These are phyloP conservation scores for Parmelia sp. DNA, from an alignment of 495 filamentous ascomycete species.

Conservation along the genomic window DNA sequence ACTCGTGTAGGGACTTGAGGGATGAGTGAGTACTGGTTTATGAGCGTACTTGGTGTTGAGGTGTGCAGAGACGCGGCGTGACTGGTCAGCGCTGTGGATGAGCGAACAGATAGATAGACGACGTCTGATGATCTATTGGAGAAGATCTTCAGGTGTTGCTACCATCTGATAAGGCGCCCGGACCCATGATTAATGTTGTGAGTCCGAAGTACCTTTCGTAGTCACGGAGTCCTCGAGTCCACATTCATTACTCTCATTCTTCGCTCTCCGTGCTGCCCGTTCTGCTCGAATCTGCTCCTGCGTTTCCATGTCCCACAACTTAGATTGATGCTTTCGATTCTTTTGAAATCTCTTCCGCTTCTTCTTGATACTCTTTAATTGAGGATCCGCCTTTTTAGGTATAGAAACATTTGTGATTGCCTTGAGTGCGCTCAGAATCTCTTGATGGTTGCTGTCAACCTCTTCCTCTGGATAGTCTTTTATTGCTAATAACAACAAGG, in stretches of 20 bases:
- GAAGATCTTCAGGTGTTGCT: background rate
- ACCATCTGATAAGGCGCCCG: background rate
- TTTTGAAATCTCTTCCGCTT: background rate
- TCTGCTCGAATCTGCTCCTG: background rate
- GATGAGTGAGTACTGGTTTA: too few relatives aligned
- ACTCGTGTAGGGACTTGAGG: too few relatives aligned
- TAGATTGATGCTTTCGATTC: background rate
- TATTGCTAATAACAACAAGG: background rate
- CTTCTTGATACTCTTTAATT: constrained; percentile 2
- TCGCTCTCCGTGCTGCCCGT: background rate
- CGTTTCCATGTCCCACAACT: background rate
- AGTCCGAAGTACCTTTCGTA: background rate
- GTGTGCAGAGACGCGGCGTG: too few relatives aligned
- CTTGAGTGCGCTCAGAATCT: background rate
- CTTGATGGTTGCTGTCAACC: constrained; percentile 8
- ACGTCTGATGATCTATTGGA: too few relatives aligned
- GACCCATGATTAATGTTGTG: background rate
- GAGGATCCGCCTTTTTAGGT: background rate
- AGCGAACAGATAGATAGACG: too few relatives aligned
- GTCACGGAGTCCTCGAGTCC: constrained; percentile 2
- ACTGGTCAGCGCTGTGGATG: too few relatives aligned
- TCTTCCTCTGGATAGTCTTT: background rate
- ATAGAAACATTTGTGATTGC: background rate
- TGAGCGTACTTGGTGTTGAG: too few relatives aligned
- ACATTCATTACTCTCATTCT: background rate